A percentile compares a stretch with the other conserved stretches of the same genome.
Conservation (phyloP, 768 basidiomycete species). For the Leccinum truebloodii region DNA sequence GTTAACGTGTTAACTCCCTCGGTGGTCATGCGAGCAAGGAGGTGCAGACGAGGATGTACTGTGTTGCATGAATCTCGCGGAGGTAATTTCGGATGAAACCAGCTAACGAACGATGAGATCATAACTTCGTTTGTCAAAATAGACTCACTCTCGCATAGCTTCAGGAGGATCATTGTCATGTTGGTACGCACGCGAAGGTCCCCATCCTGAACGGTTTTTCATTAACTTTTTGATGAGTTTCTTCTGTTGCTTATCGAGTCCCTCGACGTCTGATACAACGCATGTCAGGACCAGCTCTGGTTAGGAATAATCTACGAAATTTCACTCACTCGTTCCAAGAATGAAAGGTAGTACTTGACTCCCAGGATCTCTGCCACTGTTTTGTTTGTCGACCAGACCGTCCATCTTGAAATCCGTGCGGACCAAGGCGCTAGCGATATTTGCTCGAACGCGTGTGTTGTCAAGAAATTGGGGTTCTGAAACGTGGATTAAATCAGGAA, state of each 20-base stretch:
- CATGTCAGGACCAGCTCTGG: neutral
- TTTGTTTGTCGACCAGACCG: neutral
- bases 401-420: neutral
- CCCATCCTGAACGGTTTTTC: neutral
- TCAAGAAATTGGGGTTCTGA: constrained; percentile 12
- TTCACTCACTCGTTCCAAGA: constrained; percentile 22
- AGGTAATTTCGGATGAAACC: constrained; percentile 10
- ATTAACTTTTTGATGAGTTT: constrained; percentile 17
- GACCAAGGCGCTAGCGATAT: constrained; percentile 21
- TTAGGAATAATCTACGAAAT: neutral
- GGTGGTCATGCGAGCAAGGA: no score
- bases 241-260: constrained; percentile 4
- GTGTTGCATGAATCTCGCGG: neutral
- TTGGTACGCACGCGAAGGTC: constrained; percentile 22
- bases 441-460: constrained; percentile 12
- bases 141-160: constrained; percentile 21
- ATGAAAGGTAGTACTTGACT: constrained; percentile 6
- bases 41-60: no score
- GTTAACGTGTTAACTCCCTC: no score
- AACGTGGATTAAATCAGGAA: neutral
- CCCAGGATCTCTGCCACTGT: neutral
- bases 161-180: constrained; percentile 25
- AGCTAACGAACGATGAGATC: constrained; percentile 12
- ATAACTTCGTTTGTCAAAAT: neutral
- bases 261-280: constrained; percentile 4